Percentiles rank a stretch among this genome's conserved stretches.
Evolutionary conservation across 1,284 basidiomycete species (phyloP).

Genomic region (Termitomyces sp.): DNA sequence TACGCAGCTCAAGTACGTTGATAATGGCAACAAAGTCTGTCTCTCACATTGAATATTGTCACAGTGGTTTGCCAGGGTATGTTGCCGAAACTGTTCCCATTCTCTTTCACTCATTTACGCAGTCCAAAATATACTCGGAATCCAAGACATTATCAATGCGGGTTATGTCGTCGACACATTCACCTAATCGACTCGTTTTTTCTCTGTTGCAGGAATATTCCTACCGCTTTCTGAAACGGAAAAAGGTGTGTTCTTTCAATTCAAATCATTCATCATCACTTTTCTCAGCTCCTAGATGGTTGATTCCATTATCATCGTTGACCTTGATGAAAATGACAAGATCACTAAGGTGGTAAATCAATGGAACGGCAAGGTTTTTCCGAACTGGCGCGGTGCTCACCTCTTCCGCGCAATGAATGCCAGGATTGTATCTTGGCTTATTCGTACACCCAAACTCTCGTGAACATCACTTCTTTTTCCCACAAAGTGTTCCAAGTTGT

Average conservation of each 20-base stretch:
- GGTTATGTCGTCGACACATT: conserved; percentile 50
- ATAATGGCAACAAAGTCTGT: neutral
- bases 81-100: conserved; percentile 15
- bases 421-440: conserved; percentile 44
- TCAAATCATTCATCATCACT: neutral
- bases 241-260: conserved; percentile 38
- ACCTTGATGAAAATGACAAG: conserved; percentile 58
- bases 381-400: conserved; percentile 40
- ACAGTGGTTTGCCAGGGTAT: conserved; percentile 60
- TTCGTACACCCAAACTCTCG: conserved; percentile 36
- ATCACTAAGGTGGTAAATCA: conserved; percentile 57
- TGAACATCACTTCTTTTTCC: neutral
- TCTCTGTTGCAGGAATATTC: conserved; percentile 62
- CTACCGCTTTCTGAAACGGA: conserved; percentile 42
- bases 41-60: conserved; percentile 7
- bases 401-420: conserved; percentile 46
- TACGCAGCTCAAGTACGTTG: conserved; percentile 49
- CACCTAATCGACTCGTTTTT: conserved; percentile 54
- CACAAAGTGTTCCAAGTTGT: neutral
- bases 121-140: conserved; percentile 53
- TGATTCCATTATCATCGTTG: conserved; percentile 58
- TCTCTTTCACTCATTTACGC: conserved; percentile 3
- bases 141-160: conserved; percentile 47
- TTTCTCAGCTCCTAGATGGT: conserved; percentile 28
- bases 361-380: conserved; percentile 56